A percentile compares a stretch with the other conserved stretches of the same genome.
These are phyloP conservation scores for Colletotrichum costaricense DNA, from an alignment of 2,329 filamentous ascomycete genomes.

Conservation along the genomic window DNA sequence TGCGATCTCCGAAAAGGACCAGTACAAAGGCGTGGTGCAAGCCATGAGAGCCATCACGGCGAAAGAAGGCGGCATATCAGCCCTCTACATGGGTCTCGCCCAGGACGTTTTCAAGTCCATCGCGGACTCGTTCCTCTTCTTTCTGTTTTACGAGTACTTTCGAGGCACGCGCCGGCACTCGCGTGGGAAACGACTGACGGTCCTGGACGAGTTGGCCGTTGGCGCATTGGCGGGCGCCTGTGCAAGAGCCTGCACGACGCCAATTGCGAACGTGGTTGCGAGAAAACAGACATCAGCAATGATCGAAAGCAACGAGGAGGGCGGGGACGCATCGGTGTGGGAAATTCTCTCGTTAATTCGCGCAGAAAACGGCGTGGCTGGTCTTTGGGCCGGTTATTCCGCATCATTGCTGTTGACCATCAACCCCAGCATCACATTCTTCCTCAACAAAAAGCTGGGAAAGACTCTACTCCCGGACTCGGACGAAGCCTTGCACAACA, in stretches of 20 bases:
- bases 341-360: slow-evolving; percentile 74
- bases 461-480: slow-evolving; percentile 64
- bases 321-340: slow-evolving; percentile 52
- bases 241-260: slow-evolving; percentile 81
- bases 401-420: slow-evolving; percentile 83
- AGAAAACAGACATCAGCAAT: slow-evolving; percentile 77
- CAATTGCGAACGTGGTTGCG: slow-evolving; percentile 84
- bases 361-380: slow-evolving; percentile 75
- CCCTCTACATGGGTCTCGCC: slow-evolving; percentile 76
- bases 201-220: slow-evolving; percentile 79
- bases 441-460: slow-evolving; percentile 80
- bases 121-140: slow-evolving; percentile 86
- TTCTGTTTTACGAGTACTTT: slow-evolving; percentile 78
- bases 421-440: slow-evolving; percentile 88
- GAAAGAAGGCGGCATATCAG: slow-evolving; percentile 75
- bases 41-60: slow-evolving; percentile 77
- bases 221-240: slow-evolving; percentile 80
- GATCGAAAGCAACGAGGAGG: background rate
- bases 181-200: slow-evolving; percentile 57
- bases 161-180: slow-evolving; percentile 46
- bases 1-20: slow-evolving; percentile 38
- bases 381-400: slow-evolving; percentile 91
- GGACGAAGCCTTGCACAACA: slow-evolving; percentile 45
- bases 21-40: slow-evolving; percentile 76
- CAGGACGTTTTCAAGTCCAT: slow-evolving; percentile 75